Evolutionary conservation across 2,329 filamentous ascomycete species (phyloP).

Genomic region (Lecanosticta acicola): DNA sequence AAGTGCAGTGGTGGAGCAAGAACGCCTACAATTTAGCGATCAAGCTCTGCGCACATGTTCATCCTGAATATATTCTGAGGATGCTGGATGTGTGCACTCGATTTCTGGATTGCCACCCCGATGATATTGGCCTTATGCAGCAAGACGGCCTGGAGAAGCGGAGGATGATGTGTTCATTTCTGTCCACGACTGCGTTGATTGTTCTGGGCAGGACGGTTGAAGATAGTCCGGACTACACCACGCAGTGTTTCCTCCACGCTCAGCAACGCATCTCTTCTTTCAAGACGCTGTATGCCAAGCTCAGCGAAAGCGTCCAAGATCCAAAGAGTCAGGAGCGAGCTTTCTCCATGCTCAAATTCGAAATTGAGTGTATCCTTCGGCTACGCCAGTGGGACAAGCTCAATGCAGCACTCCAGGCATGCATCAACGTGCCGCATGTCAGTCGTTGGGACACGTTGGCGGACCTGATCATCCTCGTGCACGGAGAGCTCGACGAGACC

Average conservation of each 20-base stretch:
- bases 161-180: slow-evolving; percentile 64
- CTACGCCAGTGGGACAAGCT: slow-evolving; percentile 65
- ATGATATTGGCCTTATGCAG: slow-evolving; percentile 10
- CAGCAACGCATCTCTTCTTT: slow-evolving; percentile 59
- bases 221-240: slow-evolving; percentile 40
- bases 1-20: slow-evolving; percentile 79
- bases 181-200: slow-evolving; percentile 46
- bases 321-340: slow-evolving; percentile 32
- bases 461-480: slow-evolving; percentile 43
- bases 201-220: slow-evolving; percentile 46
- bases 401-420: slow-evolving; percentile 51
- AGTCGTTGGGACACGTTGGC: slow-evolving; percentile 43
- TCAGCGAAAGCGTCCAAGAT: slow-evolving; percentile 38
- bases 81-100: slow-evolving; percentile 46
- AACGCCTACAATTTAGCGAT: slow-evolving; percentile 75
- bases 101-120: slow-evolving; percentile 25
- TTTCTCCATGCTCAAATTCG: slow-evolving; percentile 63
- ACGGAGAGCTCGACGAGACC: slow-evolving; percentile 28
- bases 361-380: slow-evolving; percentile 68
- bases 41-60: slow-evolving; percentile 55
- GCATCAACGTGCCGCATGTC: slow-evolving; percentile 23
- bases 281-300: slow-evolving; percentile 32
- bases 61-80: slow-evolving; percentile 49
- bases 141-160: slow-evolving; percentile 46
- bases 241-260: slow-evolving; percentile 58